Evolutionary conservation across 108 stramenopile genomes (phyloP).

Genomic region (Ochromonas danica): DNA sequence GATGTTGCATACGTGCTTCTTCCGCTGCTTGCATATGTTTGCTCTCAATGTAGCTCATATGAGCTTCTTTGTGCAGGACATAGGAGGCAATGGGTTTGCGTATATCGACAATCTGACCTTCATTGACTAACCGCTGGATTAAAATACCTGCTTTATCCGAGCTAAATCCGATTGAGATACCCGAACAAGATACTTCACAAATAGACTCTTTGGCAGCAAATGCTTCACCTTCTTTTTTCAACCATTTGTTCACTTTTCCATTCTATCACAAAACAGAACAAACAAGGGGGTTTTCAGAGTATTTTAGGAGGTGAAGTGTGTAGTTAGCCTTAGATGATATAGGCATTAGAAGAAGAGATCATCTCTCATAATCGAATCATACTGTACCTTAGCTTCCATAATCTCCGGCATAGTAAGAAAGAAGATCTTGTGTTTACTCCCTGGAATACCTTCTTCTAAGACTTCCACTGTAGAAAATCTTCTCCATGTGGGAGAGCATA

Average conservation of each 20-base stretch:
- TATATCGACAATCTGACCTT: neutral
- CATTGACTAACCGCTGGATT: neutral
- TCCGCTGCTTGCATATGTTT: neutral
- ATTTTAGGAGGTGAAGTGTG: no score
- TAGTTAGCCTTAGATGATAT: no score
- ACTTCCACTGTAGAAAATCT: no score
- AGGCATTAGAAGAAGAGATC: no score
- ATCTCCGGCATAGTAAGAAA: no score
- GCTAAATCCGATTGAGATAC: neutral
- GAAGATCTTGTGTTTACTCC: no score
- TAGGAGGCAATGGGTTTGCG: neutral
- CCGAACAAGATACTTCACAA: conserved; percentile 5
- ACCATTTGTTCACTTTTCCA: conserved; percentile 22
- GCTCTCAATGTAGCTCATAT: conserved; percentile 7
- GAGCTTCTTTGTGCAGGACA: neutral
- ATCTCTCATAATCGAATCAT: no score
- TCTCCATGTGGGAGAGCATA: no score
- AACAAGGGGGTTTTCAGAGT: no score
- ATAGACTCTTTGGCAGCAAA: neutral
- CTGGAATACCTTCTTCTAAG: no score
- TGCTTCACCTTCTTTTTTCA: conserved; percentile 7
- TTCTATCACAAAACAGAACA: no score
- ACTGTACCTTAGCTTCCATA: no score
- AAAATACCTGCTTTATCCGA: neutral
- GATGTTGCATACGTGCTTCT: neutral